A percentile compares a stretch with the other conserved stretches of the same genome.
Conservation (phyloP, 1,139 yeast species). For the Taphrina communis region DNA sequence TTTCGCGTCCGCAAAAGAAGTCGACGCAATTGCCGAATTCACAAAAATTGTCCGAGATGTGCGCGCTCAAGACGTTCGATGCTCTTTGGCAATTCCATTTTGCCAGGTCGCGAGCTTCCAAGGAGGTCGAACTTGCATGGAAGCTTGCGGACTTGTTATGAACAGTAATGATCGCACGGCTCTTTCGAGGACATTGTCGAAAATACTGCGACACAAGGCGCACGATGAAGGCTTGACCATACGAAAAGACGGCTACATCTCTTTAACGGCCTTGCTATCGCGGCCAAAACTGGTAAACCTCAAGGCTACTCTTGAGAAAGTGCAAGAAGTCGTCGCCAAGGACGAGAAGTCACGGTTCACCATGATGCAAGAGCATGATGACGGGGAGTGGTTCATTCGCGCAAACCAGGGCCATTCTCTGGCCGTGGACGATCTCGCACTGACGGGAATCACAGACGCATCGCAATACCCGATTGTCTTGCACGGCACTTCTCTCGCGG, state of each 20-base stretch:
- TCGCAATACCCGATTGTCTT: conserved; percentile 55
- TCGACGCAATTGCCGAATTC: too few relatives aligned
- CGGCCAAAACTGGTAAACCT: conserved; percentile 63
- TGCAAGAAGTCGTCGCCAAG: conserved; percentile 64
- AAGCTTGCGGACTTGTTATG: background rate
- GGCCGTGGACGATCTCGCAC: conserved; percentile 56
- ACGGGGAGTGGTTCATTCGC: conserved; percentile 59
- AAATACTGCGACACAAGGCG: conserved; percentile 84
- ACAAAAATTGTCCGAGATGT: too few relatives aligned
- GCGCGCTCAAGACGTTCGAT: too few relatives aligned
- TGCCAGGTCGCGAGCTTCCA: too few relatives aligned
- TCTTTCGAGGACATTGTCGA: conserved; percentile 60
- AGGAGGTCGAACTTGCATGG: background rate
- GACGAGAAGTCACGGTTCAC: conserved; percentile 76
- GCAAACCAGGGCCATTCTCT: conserved; percentile 95
- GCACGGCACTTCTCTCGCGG: conserved; percentile 77
- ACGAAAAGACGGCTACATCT: conserved; percentile 64
- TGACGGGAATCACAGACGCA: conserved; percentile 48
- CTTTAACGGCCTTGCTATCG: conserved; percentile 49
- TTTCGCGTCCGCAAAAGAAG: background rate
- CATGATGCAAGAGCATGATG: conserved; percentile 50
- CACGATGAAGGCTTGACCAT: conserved; percentile 68
- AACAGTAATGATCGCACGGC: conserved; percentile 23
- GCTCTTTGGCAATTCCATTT: too few relatives aligned
- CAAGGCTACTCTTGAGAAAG: conserved; percentile 62